Base-by-base conservation (phyloP, 2,329 filamentous ascomycete genomes). In the Aspergillus awamori region DNA sequence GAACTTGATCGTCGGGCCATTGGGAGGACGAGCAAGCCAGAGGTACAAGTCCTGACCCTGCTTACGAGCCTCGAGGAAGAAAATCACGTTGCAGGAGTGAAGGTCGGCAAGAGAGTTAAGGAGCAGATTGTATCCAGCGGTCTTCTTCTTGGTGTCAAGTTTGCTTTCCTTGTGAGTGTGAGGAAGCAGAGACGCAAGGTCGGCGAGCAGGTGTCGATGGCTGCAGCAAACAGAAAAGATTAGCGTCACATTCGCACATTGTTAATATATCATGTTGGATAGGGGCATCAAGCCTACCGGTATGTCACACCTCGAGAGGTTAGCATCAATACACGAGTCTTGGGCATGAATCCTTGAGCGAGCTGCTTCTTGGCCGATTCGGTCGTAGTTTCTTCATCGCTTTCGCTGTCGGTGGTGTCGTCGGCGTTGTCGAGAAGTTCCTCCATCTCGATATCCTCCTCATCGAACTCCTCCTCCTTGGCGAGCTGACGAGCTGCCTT, bases 11-110 rank as follows among this genome's bases (percentile, higher is more conserved):
- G 87, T 89, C 30, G 89, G 90, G 0, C 90, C 90, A 70, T 93
- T 97, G 5, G 94, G 95, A 2, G 93, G 89, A 74, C 96, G 96
- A 77, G 90, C 88, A 72, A 97, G 86, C 93, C 93, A 97, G 64
- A 96, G 82, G 78, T 98, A 99, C 20, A 98, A 83, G 82, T 98
- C 95, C 79, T 97, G 89, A 62, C 90, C 91, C 52, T 77, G 78
- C 79, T 98, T 99, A 63, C 93, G 86, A 49, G 93, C 93, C 81
- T 99, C 94, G 75, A 97, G 96, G 81, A 97, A 99, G 64, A 97
- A 85, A 60, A 95, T 87, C 75, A 96, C 94, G 80, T 96, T 97
- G 85, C 92, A 96, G 75, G 95, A 96, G 83, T 96, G 95, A 30
- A 97, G 84, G 66, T 89, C 87, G 39, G 85, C 85, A 22, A 84